Percentiles rank a stretch among this genome's conserved stretches.
phyloP scores from a whole-genome alignment of 2,329 filamentous ascomycete genomes.

The Hymenoscyphus scutula region DNA sequence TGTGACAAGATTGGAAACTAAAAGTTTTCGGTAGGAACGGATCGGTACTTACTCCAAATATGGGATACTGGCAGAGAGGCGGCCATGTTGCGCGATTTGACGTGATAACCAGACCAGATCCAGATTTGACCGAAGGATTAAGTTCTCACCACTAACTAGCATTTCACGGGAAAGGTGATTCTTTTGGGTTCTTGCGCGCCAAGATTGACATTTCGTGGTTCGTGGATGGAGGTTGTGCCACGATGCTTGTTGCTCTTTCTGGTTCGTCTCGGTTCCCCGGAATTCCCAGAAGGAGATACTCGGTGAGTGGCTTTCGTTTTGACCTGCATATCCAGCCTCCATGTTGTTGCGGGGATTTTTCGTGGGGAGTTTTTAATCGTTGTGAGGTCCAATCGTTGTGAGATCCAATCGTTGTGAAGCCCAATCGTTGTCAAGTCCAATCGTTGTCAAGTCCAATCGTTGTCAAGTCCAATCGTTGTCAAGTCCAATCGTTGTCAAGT shows the following conservation, averaged over 20 bases:
- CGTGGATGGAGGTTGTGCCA: neutral
- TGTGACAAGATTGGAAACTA: neutral
- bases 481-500: no score
- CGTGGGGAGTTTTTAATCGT: neutral
- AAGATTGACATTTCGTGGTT: constrained; percentile 4
- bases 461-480: no score
- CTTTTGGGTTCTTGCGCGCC: constrained; percentile 1
- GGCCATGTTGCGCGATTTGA: neutral
- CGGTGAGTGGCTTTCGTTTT: constrained; percentile 14
- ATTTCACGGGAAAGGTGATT: neutral
- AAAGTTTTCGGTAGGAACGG: constrained; percentile 6
- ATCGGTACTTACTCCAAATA: constrained; percentile 3
- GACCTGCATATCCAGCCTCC: neutral
- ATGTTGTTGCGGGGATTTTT: neutral
- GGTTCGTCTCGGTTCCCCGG: neutral
- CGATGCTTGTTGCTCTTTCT: no score
- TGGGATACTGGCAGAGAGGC: neutral
- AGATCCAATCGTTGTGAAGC: no score
- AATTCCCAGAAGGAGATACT: constrained; percentile 14
- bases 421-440: no score
- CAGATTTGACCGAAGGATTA: neutral
- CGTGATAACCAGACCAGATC: neutral
- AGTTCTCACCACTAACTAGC: neutral
- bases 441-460: no score
- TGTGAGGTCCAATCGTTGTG: no score